Evolutionary conservation across 257 asterid genomes (phyloP).

Genomic region (Capsicum rhomboideum): DNA sequence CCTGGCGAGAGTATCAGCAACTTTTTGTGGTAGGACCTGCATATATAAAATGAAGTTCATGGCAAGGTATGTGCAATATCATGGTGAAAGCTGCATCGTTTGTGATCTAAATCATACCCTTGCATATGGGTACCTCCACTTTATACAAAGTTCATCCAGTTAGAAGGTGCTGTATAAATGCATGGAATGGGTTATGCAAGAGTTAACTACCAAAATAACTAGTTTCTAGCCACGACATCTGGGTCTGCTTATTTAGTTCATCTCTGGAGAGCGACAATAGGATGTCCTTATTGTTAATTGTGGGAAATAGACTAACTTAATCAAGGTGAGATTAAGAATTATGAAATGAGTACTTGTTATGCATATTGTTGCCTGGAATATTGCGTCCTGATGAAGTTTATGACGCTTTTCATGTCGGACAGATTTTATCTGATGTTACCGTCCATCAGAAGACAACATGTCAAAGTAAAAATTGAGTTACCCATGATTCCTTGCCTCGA

Average conservation of each 20-base stretch:
- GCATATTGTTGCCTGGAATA: not conserved
- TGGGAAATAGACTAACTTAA: not conserved
- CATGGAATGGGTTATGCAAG: not conserved
- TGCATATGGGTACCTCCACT: not conserved
- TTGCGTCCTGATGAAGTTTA: not conserved
- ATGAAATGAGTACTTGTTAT: not conserved
- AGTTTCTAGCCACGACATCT: not conserved
- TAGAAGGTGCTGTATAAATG: not conserved
- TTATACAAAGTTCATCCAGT: not conserved
- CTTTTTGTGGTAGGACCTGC: not conserved
- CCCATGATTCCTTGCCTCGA: not conserved
- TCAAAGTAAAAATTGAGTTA: not conserved
- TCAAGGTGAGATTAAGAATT: not conserved
- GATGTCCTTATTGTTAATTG: not conserved
- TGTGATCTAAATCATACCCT: not conserved
- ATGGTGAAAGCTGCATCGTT: not conserved
- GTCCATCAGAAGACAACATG: not conserved
- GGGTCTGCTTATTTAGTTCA: not conserved
- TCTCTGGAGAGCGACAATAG: not conserved
- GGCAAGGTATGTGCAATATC: not conserved
- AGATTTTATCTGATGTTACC: not conserved
- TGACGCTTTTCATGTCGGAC: not conserved
- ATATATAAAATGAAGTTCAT: not conserved
- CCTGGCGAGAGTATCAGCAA: not conserved
- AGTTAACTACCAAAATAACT: not conserved